phyloP scores from a whole-genome alignment of 495 filamentous ascomycete species.

The Neurospora tetraspora region DNA sequence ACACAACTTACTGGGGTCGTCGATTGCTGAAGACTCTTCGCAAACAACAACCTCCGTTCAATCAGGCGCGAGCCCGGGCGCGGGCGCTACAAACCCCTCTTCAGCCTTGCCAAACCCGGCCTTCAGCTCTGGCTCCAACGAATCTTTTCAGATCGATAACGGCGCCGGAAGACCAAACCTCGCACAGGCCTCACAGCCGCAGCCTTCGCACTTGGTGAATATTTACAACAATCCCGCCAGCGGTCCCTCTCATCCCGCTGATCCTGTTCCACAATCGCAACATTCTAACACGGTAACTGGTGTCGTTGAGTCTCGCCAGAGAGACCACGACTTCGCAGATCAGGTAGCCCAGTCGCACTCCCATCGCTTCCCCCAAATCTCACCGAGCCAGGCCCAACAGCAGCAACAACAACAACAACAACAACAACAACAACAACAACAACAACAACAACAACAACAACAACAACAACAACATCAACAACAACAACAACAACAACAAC shows the following conservation, averaged over 20 bases:
- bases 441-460: conserved; percentile 14
- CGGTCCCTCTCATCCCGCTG: conserved; percentile 7
- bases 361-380: conserved; percentile 21
- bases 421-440: conserved; percentile 11
- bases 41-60: conserved; percentile 10
- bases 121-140: conserved; percentile 31
- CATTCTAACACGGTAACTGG: conserved; percentile 25
- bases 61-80: conserved; percentile 19
- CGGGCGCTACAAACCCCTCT: conserved; percentile 29
- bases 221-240: conserved; percentile 20
- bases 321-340: conserved; percentile 19
- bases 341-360: conserved; percentile 27
- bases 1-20: conserved; percentile 36
- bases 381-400: conserved; percentile 24
- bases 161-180: conserved; percentile 1
- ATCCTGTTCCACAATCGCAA: conserved; percentile 19
- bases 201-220: conserved; percentile 21
- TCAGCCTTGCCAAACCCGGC: conserved; percentile 34
- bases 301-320: conserved; percentile 19
- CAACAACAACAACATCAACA: conserved; percentile 21
- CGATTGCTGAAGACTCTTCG: conserved; percentile 17
- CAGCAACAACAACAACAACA: conserved; percentile 18
- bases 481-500: conserved; percentile 17
- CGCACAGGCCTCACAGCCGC: conserved; percentile 9
- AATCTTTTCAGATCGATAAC: conserved; percentile 35